phyloP scores from a whole-genome alignment of 768 basidiomycete genomes.

The Vararia minispora region DNA sequence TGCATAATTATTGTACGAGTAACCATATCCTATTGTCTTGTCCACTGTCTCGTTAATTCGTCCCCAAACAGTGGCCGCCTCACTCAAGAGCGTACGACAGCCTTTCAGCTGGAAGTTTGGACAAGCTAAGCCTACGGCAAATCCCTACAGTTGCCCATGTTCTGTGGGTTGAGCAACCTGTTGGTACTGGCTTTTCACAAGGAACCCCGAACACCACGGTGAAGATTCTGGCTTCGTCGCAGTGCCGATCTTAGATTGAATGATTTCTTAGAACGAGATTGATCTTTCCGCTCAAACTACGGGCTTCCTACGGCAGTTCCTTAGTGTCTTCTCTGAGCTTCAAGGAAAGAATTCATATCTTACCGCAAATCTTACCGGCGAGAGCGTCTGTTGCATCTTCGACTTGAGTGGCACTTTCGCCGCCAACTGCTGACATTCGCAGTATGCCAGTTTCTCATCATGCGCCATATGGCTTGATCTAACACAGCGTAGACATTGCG shows the following conservation, averaged over 20 bases:
- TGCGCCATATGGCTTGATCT: not conserved
- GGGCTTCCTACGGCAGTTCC: conserved; percentile 13
- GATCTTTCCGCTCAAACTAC: conserved; percentile 9
- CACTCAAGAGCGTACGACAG: no score
- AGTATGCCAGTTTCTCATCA: conserved; percentile 6
- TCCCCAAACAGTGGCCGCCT: no score
- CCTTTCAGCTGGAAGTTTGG: conserved; percentile 14
- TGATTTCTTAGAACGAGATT: conserved; percentile 9
- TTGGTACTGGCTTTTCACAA: conserved; percentile 13
- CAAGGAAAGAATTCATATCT: conserved; percentile 12
- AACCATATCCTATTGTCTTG: no score
- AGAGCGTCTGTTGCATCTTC: conserved; percentile 9
- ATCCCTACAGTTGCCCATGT: conserved; percentile 12
- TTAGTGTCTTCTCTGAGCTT: conserved; percentile 10
- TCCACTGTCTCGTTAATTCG: no score
- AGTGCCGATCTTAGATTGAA: not conserved
- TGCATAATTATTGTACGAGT: no score
- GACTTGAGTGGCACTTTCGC: no score
- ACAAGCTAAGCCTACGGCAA: conserved; percentile 12
- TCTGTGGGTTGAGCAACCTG: conserved; percentile 14
- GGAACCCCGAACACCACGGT: conserved; percentile 7
- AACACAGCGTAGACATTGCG: conserved; percentile 7
- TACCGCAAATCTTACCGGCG: conserved; percentile 11
- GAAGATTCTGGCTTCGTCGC: not conserved
- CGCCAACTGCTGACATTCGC: conserved; percentile 9